Conservation (phyloP, 805 yeast genomes). For the Nakazawaea peltata region DNA sequence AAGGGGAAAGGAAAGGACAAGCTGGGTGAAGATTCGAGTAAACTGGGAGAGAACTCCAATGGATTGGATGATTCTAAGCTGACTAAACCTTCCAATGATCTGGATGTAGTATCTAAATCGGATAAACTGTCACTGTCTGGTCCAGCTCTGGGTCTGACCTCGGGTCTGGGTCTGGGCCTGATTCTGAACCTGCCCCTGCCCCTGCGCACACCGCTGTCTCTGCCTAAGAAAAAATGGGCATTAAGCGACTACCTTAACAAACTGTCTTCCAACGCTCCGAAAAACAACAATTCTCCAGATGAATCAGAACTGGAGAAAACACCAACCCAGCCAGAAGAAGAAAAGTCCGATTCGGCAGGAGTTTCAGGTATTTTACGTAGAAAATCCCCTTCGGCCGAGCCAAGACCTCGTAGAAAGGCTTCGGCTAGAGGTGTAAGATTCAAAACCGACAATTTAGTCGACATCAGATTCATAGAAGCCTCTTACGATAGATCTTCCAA, state of each 20-base stretch:
- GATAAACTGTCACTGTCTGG: too few species aligned
- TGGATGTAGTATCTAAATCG: not conserved
- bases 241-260: constrained; percentile 1
- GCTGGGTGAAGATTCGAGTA: too few species aligned
- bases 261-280: too few species aligned
- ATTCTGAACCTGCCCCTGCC: too few species aligned
- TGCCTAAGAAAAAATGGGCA: not conserved
- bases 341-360: not conserved
- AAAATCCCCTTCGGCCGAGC: not conserved
- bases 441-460: constrained; percentile 8
- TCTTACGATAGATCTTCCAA: constrained; percentile 1
- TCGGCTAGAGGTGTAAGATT: constrained; percentile 7
- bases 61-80: not conserved
- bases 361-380: constrained; percentile 4
- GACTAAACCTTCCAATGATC: not conserved
- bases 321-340: not conserved
- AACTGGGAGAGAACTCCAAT: too few species aligned
- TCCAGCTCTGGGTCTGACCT: too few species aligned
- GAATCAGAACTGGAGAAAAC: not conserved
- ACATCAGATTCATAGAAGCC: not conserved
- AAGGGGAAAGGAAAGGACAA: constrained; percentile 1
- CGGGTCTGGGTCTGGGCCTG: too few species aligned
- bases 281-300: not conserved
- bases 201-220: not conserved
- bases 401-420: constrained; percentile 2